Evolutionary conservation across 2,329 filamentous ascomycete genomes (phyloP), one percentile per base, ranked within the genome.

Genomic region (Reticulascus tulasneorum): DNA sequence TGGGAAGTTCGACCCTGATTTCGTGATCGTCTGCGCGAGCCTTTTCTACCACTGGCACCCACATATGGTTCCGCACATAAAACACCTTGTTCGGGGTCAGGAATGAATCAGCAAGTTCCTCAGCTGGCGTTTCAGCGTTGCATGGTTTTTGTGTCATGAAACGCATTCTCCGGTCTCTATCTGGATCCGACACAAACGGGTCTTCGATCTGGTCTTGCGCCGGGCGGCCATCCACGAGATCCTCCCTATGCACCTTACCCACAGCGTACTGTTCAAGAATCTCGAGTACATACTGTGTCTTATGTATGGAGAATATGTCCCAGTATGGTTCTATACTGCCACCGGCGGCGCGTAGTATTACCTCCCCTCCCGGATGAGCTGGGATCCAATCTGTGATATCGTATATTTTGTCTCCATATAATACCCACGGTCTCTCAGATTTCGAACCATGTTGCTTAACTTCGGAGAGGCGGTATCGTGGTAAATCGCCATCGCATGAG

Each of bases 241-340:
- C 27, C 12, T 16, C 34, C 20, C 16, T 11, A 35, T 73, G 66
- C 3, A 74, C 57, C 15, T 60, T 58, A 28, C 70, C 70, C 22
- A 74, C 64, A 23, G 60, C 55, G 43, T 65, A 73, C 36, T 65
- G 58, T 28, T 72, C 67, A 2, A 74, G 60, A 26, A 73, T 65
- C 37, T 68, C 64, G 33, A 64, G 64, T 4, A 73, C 67, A 27
- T 72, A 66, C 32, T 66, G 59, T 23, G 64, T 64, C 44, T 73
- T 66, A 46, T 74, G 70, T 32, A 73, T 72, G 26, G 60, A 60
- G 44, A 74, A 73, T 23, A 74, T 71, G 27, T 72, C 59, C 69
- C 70, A 74, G 45, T 71, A 73, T 9, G 64, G 65, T 35, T 74
- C 70, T 23, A 74, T 59, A 29, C 58, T 64, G 12, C 67, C 63